Evolutionary conservation across 176 grass and related monocot genomes (phyloP).

Genomic region (Avena insularis): DNA sequence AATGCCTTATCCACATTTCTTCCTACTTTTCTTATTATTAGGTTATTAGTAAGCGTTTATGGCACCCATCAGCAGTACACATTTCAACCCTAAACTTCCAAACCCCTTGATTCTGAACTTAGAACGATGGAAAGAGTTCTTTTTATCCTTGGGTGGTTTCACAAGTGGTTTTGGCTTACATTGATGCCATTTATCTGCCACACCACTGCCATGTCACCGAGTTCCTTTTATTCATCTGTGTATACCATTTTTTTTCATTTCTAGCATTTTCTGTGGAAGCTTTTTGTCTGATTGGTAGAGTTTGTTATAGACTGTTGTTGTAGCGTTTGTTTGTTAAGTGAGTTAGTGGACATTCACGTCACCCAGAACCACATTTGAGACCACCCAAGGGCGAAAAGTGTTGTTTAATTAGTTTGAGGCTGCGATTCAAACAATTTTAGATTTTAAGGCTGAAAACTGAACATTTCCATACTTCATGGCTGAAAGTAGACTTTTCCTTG

Average conservation of each 20-base stretch:
- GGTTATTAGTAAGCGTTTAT: not conserved
- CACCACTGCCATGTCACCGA: not conserved
- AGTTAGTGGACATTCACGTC: not conserved
- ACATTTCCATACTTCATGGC: not conserved
- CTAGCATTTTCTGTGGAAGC: not conserved
- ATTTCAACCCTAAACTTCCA: not conserved
- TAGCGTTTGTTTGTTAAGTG: not conserved
- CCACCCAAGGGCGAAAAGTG: not conserved
- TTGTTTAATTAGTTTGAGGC: not conserved
- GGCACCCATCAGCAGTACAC: not conserved
- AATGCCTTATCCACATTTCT: conserved; percentile 12
- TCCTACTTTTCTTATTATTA: not conserved
- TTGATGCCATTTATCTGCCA: not conserved
- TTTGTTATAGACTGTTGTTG: not conserved
- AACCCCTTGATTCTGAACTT: not conserved
- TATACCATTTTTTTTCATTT: not conserved
- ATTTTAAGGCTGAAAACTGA: conserved; percentile 1
- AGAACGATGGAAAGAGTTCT: not conserved
- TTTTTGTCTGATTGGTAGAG: not conserved
- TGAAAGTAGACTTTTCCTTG: not conserved
- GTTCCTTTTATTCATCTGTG: not conserved
- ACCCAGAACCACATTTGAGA: not conserved
- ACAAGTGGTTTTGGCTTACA: not conserved
- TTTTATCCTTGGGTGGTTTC: not conserved
- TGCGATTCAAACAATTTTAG: conserved; percentile 2